Conservation (phyloP, 78 protist genomes). For the Dictyostelium brefeldianum region DNA sequence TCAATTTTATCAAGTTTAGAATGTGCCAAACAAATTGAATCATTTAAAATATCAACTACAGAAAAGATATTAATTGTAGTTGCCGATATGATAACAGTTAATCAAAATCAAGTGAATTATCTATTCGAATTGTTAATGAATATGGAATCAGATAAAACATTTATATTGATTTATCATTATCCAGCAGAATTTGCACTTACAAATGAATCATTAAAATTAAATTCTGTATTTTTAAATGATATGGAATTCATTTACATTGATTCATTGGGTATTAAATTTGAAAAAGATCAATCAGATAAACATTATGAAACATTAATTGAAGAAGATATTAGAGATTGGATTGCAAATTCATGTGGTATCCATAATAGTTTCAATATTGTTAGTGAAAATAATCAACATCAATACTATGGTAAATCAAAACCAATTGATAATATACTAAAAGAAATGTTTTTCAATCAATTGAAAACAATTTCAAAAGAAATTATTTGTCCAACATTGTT, state of each 20-base stretch:
- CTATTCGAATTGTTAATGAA: not conserved
- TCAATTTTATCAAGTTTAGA: conserved; percentile 22
- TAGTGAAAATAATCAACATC: not conserved
- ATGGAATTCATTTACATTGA: conserved; percentile 54
- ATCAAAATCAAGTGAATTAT: conserved; percentile 57
- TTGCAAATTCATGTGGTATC: not conserved
- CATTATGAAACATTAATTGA: conserved; percentile 8
- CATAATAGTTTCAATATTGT: not conserved
- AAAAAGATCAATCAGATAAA: conserved; percentile 9
- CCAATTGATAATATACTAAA: not conserved
- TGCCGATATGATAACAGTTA: conserved; percentile 39
- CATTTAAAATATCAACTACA: not conserved
- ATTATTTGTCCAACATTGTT: not conserved
- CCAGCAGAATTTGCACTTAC: conserved; percentile 61
- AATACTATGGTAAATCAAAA: conserved; percentile 9
- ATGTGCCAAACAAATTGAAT: not conserved
- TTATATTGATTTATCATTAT: conserved; percentile 45
- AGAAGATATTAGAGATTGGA: conserved; percentile 7
- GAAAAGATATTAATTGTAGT: conserved; percentile 26
- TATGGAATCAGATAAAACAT: not conserved
- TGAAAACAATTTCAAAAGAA: conserved; percentile 5
- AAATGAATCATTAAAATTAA: conserved; percentile 29
- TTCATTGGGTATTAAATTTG: conserved; percentile 57
- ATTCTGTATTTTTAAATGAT: conserved; percentile 57
- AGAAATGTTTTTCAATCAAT: not conserved